Percentiles rank a stretch among this genome's conserved stretches.
Evolutionary conservation across 2,329 filamentous ascomycete genomes (phyloP).

Genomic region (Cercospora nicotianae): DNA sequence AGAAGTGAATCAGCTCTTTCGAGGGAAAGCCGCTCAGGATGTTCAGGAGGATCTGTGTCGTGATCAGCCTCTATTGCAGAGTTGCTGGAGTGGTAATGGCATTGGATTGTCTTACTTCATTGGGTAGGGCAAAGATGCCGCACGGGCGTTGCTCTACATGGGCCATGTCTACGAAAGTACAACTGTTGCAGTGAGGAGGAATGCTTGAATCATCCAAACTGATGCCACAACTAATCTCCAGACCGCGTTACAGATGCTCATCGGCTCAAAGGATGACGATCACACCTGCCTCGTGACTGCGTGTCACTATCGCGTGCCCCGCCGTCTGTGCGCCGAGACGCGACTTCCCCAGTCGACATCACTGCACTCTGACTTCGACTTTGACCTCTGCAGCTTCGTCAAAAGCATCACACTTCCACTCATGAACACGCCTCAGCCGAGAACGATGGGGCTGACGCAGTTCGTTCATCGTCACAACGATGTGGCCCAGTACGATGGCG

Average conservation of each 20-base stretch:
- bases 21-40: conserved; percentile 47
- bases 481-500: conserved; percentile 1
- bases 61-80: conserved; percentile 16
- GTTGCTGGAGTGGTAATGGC: background rate
- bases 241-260: conserved; percentile 3
- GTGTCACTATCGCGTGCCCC: background rate
- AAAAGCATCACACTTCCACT: background rate
- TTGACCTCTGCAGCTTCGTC: background rate
- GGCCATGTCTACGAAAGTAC: conserved; percentile 10
- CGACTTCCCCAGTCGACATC: background rate
- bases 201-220: background rate
- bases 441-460: conserved; percentile 3
- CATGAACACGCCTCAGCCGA: background rate
- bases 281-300: conserved; percentile 7
- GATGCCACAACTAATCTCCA: background rate
- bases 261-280: conserved; percentile 9
- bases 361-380: background rate
- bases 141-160: conserved; percentile 14
- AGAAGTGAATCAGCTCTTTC: conserved; percentile 52
- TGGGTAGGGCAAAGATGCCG: conserved; percentile 36
- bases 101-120: conserved; percentile 32
- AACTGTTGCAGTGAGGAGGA: background rate
- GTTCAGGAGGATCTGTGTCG: conserved; percentile 44
- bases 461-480: conserved; percentile 16
- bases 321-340: background rate